phyloP scores from a whole-genome alignment of 2,329 filamentous ascomycete species.

The Keithomyces neogunnii region DNA sequence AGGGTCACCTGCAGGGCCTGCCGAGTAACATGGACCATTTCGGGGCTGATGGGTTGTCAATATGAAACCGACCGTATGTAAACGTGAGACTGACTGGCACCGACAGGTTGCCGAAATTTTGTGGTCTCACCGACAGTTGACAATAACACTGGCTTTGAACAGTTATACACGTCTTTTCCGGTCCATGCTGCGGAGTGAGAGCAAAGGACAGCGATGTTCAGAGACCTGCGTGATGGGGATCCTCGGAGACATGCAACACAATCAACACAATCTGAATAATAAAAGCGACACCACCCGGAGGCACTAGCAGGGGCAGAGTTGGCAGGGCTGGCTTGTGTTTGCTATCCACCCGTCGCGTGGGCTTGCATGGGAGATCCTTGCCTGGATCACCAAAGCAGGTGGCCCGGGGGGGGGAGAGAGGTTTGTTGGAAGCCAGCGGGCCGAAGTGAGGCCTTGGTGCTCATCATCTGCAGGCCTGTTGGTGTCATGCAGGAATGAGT shows the following conservation, averaged over 20 bases:
- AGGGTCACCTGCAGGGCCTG: too few relatives aligned
- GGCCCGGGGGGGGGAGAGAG: not conserved
- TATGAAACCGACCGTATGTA: too few relatives aligned
- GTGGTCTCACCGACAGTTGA: too few relatives aligned
- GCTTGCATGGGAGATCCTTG: slow-evolving; percentile 1
- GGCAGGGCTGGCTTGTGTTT: not conserved
- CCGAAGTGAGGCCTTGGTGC: not conserved
- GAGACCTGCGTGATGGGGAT: too few relatives aligned
- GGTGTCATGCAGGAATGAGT: not conserved
- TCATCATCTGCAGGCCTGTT: not conserved
- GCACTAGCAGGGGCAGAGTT: not conserved
- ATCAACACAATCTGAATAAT: not conserved
- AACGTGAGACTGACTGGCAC: too few relatives aligned
- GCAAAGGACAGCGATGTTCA: too few relatives aligned
- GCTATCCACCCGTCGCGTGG: slow-evolving; percentile 5
- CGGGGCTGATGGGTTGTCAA: too few relatives aligned
- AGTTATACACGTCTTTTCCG: too few relatives aligned
- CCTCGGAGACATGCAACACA: not conserved
- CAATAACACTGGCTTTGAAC: too few relatives aligned
- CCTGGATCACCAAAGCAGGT: not conserved
- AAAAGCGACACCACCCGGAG: not conserved
- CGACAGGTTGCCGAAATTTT: too few relatives aligned
- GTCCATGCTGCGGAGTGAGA: too few relatives aligned
- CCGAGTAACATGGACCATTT: too few relatives aligned
- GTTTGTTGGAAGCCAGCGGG: not conserved